phyloP scores from a whole-genome alignment of 139 green algal species.

The Haematococcus lacustris region DNA sequence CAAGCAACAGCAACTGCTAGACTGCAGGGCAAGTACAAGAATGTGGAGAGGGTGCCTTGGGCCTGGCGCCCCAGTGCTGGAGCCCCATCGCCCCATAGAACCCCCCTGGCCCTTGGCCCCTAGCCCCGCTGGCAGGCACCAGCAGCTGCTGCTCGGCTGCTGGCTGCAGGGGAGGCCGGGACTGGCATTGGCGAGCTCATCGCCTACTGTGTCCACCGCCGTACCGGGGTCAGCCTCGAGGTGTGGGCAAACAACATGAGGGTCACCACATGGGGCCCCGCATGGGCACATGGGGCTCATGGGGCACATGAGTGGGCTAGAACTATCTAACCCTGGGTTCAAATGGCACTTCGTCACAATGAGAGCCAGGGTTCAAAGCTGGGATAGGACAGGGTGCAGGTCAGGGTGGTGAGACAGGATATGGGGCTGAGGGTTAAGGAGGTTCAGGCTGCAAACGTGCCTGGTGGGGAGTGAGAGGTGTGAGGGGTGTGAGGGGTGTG shows the following conservation, averaged over 20 bases:
- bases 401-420: background rate
- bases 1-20: too few species aligned
- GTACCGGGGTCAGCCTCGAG: conserved; percentile 31
- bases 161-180: conserved; percentile 57
- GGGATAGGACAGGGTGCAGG: background rate
- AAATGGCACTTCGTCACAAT: background rate
- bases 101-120: too few species aligned
- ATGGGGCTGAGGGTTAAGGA: background rate
- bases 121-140: too few species aligned
- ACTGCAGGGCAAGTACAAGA: too few species aligned
- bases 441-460: too few species aligned
- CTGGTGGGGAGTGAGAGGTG: too few species aligned
- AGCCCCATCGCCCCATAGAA: too few species aligned
- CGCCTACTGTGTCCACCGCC: conserved; percentile 31
- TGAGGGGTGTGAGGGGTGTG: too few species aligned
- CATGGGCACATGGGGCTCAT: background rate
- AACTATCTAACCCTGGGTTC: background rate
- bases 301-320: too few species aligned
- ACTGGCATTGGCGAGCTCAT: conserved; percentile 76
- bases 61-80: too few species aligned
- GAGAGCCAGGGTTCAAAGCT: background rate
- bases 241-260: conserved; percentile 1
- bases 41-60: too few species aligned
- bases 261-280: background rate
- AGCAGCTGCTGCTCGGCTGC: too few species aligned